Evolutionary conservation across 345 rosid species (phyloP).

Genomic region (Eucalyptus coolabah): DNA sequence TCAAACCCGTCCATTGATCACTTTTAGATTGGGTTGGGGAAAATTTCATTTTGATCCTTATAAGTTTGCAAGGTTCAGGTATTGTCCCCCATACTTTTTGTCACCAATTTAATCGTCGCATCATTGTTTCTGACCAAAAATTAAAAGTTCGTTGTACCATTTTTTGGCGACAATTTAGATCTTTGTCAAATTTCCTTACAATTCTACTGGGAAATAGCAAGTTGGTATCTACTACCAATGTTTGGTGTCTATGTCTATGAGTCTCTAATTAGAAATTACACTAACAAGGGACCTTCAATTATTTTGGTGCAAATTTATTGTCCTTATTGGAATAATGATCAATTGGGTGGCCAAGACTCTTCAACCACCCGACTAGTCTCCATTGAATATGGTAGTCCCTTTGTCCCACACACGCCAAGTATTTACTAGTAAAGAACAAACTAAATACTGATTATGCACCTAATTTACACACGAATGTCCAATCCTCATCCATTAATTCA

Average conservation of each 20-base stretch:
- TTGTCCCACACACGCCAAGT: background rate
- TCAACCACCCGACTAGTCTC: background rate
- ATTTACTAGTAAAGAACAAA: background rate
- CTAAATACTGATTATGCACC: background rate
- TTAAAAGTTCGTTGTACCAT: rapidly evolving
- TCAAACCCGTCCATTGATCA: too few relatives aligned
- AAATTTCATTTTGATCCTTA: too few relatives aligned
- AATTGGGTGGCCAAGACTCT: background rate
- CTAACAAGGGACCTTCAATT: background rate
- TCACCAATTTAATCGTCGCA: rapidly evolving
- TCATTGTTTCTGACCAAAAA: rapidly evolving
- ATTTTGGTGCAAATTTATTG: background rate
- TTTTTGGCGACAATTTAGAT: too few relatives aligned
- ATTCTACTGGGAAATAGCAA: background rate
- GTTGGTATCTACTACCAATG: background rate
- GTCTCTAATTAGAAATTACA: background rate
- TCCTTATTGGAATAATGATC: background rate
- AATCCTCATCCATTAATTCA: background rate
- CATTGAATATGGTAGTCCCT: background rate
- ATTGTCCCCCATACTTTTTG: too few relatives aligned
- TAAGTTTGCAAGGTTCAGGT: rapidly evolving
- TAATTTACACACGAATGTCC: background rate
- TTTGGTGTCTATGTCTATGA: background rate
- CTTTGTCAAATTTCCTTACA: too few relatives aligned
- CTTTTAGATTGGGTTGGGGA: too few relatives aligned